Evolutionary conservation across 495 filamentous ascomycete genomes (phyloP), one percentile per base, ranked within the genome.

Genomic region (Xylaria palmicola): DNA sequence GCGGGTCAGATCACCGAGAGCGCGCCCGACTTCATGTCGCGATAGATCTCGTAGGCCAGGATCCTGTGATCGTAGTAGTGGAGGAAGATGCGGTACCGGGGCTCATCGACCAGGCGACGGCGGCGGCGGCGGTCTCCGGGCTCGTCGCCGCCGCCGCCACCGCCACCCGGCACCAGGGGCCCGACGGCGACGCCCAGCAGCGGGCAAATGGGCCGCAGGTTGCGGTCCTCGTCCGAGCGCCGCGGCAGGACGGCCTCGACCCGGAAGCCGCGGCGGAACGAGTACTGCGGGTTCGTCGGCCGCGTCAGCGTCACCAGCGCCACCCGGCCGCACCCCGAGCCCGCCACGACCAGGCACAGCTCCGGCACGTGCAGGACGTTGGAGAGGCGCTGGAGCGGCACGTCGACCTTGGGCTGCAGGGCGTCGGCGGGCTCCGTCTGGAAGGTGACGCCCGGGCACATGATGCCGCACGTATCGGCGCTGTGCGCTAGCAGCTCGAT

Each of bases 341-440:
- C 93, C 0, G 87, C 81, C 8, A 93, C 75, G 4, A 96, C 83
- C 29, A 97, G 76, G 6, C 85, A 89, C 17, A 95, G 79, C 59
- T 94, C 89, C 0, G 90, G 90, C 26, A 97, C 84, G 56, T 90
- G 84, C 24, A 85, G 75, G 6, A 88, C 74, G 85, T 93, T 89
- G 74, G 89, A 90, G 26, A 96, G 77, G 4, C 93, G 88, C 66
- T 92, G 83, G 56, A 80, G 81, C 19, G 69, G 63, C 34, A 57
- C 43, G 80, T 68, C 15, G 57, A 74, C 10, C 68, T 72, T n/a
- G 66, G 68, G 45, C 29, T 67, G 20, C 75, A 65, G 10, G 62
- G 64, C 60, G 4, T 13, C 4, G 29, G 7, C 13, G n/a, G 59
- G 59, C 3, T 72, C 65, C 1, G 72, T 62, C 50, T 74, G 73